Base-by-base conservation (phyloP, 2,329 filamentous ascomycete genomes). In the Orbilia blumenaviensis region DNA sequence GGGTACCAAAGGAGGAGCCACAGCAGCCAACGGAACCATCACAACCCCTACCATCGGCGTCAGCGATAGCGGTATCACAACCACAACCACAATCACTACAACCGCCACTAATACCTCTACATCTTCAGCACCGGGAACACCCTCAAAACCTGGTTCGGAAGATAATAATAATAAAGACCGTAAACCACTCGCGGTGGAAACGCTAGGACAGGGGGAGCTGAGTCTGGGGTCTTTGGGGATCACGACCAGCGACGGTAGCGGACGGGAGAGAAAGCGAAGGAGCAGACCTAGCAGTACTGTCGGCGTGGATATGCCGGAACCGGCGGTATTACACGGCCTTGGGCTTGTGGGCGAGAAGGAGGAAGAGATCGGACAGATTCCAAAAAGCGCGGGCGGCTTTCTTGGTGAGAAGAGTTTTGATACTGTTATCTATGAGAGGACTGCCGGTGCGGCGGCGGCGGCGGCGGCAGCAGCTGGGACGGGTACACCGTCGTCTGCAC, bases 211-310 rank as follows among this genome's bases (percentile, higher is more conserved):
- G 80, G 95, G 95, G 3, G 92, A 97, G 81, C 85, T 99, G 54
- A 96, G 92, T 82, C 87, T 98, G 68, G 93, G 92, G 80, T 92
- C 97, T 81, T 86, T 98, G 44, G 94, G 94, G 34, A 92, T 98
- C 66, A 62, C 66, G 12, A 29, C 66, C n/a, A 56, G 52, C 52
- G 36, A 56, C 23, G 73, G 18, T 10, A 34, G 32, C 16, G 71
- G 32, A 29, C 42, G 58, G 16, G 66, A 32, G 21, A 42, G 73
- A 1, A 72, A 72, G 14, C 25, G 66, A 67, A 60, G 66, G 10
- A 72, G 58, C 29, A 32, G 67, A 42, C 67, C 67, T 12, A 72
- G 52, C 18, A 72, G 67, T 41, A 48, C 71, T 10, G 46, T 38
- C n/a, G 64, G 64, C 36, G 16, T 69, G 32, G 64, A 68, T 34